phyloP scores from a whole-genome alignment of 257 asterid species.

The Solanum boliviense region DNA sequence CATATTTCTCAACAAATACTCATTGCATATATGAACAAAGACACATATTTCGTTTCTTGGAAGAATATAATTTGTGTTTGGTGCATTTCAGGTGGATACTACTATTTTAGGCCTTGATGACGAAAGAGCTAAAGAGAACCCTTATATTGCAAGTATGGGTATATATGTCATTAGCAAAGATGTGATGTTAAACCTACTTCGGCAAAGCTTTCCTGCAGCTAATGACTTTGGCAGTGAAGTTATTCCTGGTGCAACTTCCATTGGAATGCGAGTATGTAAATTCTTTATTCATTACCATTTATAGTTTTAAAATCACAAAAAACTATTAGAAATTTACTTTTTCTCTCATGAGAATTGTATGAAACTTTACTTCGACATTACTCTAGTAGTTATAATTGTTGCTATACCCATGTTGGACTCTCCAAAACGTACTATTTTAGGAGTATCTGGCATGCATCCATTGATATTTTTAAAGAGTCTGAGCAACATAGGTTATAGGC shows the following conservation, averaged over 20 bases:
- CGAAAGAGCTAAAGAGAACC: constrained; percentile 81
- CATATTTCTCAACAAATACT: too few relatives aligned
- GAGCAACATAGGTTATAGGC: neutral
- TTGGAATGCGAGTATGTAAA: constrained; percentile 64
- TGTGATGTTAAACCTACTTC: constrained; percentile 65
- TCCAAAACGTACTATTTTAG: neutral
- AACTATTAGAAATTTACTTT: neutral
- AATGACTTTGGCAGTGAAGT: constrained; percentile 95
- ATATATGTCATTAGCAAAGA: constrained; percentile 87
- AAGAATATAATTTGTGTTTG: neutral
- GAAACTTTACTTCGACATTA: neutral
- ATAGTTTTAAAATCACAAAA: neutral
- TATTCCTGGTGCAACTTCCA: constrained; percentile 88
- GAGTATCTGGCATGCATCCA: neutral
- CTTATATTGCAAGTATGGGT: constrained; percentile 95
- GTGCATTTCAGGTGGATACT: constrained; percentile 62
- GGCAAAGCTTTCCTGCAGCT: constrained; percentile 68
- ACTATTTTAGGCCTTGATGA: constrained; percentile 92
- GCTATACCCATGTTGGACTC: neutral
- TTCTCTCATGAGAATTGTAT: neutral
- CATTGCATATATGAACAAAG: neutral
- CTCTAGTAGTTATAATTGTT: neutral
- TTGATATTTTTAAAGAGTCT: neutral
- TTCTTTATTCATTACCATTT: neutral
- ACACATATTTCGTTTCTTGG: neutral